A percentile compares a stretch with the other conserved stretches of the same genome.
phyloP scores from a whole-genome alignment of 139 green algal genomes.

The Chlamydomonas eustigma region DNA sequence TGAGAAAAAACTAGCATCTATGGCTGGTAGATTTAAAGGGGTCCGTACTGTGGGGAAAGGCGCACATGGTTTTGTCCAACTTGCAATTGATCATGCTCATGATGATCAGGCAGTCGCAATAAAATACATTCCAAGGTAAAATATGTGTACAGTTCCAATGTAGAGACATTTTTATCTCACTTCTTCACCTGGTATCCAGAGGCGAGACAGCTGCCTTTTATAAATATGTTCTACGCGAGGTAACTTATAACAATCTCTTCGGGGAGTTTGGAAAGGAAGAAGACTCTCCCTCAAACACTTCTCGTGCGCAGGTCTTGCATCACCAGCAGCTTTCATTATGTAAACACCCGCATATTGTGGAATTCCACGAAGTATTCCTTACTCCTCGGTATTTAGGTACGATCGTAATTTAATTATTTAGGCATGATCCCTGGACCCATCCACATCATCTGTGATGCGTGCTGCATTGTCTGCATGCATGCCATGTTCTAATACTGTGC shows the following conservation, averaged over 20 bases:
- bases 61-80: conserved; percentile 25
- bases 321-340: conserved; percentile 29
- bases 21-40: background rate
- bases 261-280: no score
- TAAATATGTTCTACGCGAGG: conserved; percentile 34
- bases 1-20: no score
- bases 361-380: conserved; percentile 85
- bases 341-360: conserved; percentile 85
- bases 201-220: conserved; percentile 19
- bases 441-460: no score
- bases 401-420: no score
- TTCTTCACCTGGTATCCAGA: background rate
- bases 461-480: no score
- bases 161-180: background rate
- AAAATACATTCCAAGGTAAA: conserved; percentile 17
- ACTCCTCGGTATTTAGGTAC: conserved; percentile 64
- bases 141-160: background rate
- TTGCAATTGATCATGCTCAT: conserved; percentile 16
- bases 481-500: background rate
- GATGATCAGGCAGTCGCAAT: conserved; percentile 22
- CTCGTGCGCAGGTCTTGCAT: conserved; percentile 14
- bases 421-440: no score
- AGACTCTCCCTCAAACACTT: no score
- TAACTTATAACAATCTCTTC: no score
- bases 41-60: conserved; percentile 20